phyloP scores from a whole-genome alignment of 2,329 filamentous ascomycete species.

The Alternaria ethzedia region DNA sequence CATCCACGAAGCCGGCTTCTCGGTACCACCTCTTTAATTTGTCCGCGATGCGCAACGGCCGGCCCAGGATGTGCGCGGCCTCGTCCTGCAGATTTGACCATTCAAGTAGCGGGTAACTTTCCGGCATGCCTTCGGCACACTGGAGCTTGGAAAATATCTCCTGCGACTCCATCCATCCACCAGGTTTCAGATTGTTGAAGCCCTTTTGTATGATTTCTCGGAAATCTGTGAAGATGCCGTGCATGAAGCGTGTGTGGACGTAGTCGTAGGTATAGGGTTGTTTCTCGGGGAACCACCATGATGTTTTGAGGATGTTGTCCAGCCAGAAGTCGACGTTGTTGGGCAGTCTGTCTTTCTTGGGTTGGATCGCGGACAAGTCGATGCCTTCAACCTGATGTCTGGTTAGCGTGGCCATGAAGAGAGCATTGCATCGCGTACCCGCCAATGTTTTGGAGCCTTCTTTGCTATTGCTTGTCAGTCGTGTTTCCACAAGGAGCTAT shows the following conservation, averaged over 20 bases:
- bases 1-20: slow-evolving; percentile 64
- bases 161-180: slow-evolving; percentile 58
- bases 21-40: slow-evolving; percentile 61
- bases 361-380: slow-evolving; percentile 51
- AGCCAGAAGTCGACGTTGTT: slow-evolving; percentile 75
- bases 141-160: slow-evolving; percentile 53
- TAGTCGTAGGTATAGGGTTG: slow-evolving; percentile 57
- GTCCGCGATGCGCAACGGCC: slow-evolving; percentile 60
- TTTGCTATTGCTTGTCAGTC: slow-evolving; percentile 39
- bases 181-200: slow-evolving; percentile 61
- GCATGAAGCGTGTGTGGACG: slow-evolving; percentile 65
- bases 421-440: slow-evolving; percentile 29
- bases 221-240: slow-evolving; percentile 65
- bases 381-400: slow-evolving; percentile 48
- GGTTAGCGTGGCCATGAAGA: slow-evolving; percentile 17
- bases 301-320: slow-evolving; percentile 67
- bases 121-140: slow-evolving; percentile 61
- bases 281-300: slow-evolving; percentile 61
- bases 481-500: not conserved
- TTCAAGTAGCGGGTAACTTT: slow-evolving; percentile 55
- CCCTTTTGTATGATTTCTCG: slow-evolving; percentile 60
- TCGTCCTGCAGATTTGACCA: slow-evolving; percentile 55
- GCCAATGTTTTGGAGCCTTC: slow-evolving; percentile 36
- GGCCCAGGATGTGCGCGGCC: slow-evolving; percentile 54
- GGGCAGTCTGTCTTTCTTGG: slow-evolving; percentile 60